Evolutionary conservation across 352 stramenopile genomes (phyloP).

Genomic region (Phytophthora tubulina): DNA sequence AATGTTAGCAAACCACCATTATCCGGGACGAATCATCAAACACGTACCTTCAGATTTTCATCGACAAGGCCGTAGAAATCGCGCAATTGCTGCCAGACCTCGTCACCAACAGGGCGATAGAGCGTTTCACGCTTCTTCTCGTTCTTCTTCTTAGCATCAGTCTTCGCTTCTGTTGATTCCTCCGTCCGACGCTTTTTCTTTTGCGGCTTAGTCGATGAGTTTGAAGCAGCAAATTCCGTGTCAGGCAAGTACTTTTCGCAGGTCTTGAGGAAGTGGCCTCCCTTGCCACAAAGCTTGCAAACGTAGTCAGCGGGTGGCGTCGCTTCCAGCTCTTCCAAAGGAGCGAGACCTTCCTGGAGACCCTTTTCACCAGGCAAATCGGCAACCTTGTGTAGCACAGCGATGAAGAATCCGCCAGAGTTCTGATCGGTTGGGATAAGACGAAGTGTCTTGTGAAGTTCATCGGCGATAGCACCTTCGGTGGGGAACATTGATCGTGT

Average conservation of each 20-base stretch:
- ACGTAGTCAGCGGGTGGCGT: conserved; percentile 68
- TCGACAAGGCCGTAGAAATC: conserved; percentile 78
- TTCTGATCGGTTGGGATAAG: conserved; percentile 98
- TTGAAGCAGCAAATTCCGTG: conserved; percentile 44
- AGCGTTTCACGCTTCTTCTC: conserved; percentile 73
- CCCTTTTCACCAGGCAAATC: conserved; percentile 60
- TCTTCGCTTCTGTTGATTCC: conserved; percentile 1
- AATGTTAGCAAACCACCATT: background rate
- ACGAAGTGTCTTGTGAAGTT: conserved; percentile 93
- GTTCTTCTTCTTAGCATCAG: conserved; percentile 30
- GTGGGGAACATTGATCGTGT: conserved; percentile 90
- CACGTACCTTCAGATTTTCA: conserved; percentile 53
- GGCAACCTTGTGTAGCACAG: conserved; percentile 92
- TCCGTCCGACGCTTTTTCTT: conserved; percentile 64
- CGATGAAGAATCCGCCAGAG: conserved; percentile 99
- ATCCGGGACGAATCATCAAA: background rate
- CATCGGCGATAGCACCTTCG: conserved; percentile 33
- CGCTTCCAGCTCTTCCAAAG: conserved; percentile 59
- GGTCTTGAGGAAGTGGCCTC: conserved; percentile 83
- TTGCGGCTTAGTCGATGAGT: conserved; percentile 42
- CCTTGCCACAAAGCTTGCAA: conserved; percentile 75
- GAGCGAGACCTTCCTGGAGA: conserved; percentile 58
- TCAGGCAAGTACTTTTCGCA: conserved; percentile 70
- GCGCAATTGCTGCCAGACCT: conserved; percentile 65
- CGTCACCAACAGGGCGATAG: conserved; percentile 71